A percentile compares a stretch with the other conserved stretches of the same genome.
These are phyloP conservation scores for Aspergillus sojae DNA, from an alignment of 2,329 filamentous ascomycete genomes.

Conservation along the genomic window DNA sequence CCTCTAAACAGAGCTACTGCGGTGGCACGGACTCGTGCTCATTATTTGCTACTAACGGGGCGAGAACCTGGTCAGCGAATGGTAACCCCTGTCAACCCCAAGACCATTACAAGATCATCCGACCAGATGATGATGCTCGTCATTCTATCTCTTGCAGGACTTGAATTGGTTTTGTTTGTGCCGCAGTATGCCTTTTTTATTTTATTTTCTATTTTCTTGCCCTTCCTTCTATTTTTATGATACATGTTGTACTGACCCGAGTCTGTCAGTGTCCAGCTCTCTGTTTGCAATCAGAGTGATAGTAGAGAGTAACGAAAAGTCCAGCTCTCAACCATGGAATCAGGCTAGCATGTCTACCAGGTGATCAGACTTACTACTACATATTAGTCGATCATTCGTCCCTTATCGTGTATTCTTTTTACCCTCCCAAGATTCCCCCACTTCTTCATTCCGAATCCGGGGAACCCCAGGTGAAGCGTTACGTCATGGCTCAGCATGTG, in stretches of 20 bases:
- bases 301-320: too few species aligned
- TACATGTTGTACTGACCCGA: background rate
- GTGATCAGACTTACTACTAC: background rate
- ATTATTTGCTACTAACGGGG: slow-evolving; percentile 6
- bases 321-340: background rate
- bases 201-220: background rate
- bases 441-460: slow-evolving; percentile 11
- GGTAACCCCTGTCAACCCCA: slow-evolving; percentile 12
- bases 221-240: background rate
- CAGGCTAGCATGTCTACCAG: background rate
- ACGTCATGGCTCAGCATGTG: slow-evolving; percentile 13
- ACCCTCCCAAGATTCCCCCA: background rate
- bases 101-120: slow-evolving; percentile 11
- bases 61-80: slow-evolving; percentile 11
- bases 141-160: slow-evolving; percentile 1
- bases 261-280: background rate
- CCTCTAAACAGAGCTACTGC: slow-evolving; percentile 3
- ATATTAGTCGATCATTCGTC: background rate
- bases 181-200: background rate
- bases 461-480: slow-evolving; percentile 14
- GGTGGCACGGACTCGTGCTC: slow-evolving; percentile 15
- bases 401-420: background rate
- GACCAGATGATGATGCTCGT: slow-evolving; percentile 15
- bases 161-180: background rate
- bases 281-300: background rate